Evolutionary conservation across 1,284 basidiomycete genomes (phyloP).

Genomic region (Rhodotorula sp.): DNA sequence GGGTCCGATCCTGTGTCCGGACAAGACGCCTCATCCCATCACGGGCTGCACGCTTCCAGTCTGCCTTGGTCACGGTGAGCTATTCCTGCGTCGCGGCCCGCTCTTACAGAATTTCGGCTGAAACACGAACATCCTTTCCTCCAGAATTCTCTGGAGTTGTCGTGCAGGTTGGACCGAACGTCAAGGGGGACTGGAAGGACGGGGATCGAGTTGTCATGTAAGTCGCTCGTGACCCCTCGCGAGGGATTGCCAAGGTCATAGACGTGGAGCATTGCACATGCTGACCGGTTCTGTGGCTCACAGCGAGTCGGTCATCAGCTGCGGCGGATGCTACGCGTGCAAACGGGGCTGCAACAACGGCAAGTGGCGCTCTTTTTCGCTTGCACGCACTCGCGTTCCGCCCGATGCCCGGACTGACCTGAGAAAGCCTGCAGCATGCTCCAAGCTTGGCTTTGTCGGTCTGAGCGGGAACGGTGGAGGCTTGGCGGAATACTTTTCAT

Average conservation of each 20-base stretch:
- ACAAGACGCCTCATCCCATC: slow-evolving; percentile 42
- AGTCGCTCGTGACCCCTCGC: slow-evolving; percentile 2
- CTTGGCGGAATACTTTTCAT: slow-evolving; percentile 47
- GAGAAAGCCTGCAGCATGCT: slow-evolving; percentile 40
- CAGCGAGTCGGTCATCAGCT: slow-evolving; percentile 48
- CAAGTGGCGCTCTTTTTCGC: neutral
- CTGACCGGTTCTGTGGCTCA: neutral
- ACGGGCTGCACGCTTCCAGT: slow-evolving; percentile 47
- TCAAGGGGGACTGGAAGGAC: slow-evolving; percentile 39
- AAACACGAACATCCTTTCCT: neutral
- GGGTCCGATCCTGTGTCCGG: slow-evolving; percentile 38
- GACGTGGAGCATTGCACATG: too few species aligned
- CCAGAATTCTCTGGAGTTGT: slow-evolving; percentile 48
- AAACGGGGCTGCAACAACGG: slow-evolving; percentile 25
- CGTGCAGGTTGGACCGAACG: slow-evolving; percentile 44
- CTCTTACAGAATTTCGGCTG: slow-evolving; percentile 13
- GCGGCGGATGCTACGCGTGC: slow-evolving; percentile 38
- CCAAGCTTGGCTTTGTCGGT: slow-evolving; percentile 45
- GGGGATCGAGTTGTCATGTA: slow-evolving; percentile 49
- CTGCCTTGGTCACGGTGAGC: slow-evolving; percentile 48
- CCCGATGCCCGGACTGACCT: too few species aligned
- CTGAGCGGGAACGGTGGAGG: slow-evolving; percentile 28
- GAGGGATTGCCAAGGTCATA: too few species aligned
- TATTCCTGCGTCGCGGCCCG: neutral
- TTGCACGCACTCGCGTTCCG: neutral